Conservation (phyloP, 2,329 filamentous ascomycete species). For the Bimuria novae-zelandiae region DNA sequence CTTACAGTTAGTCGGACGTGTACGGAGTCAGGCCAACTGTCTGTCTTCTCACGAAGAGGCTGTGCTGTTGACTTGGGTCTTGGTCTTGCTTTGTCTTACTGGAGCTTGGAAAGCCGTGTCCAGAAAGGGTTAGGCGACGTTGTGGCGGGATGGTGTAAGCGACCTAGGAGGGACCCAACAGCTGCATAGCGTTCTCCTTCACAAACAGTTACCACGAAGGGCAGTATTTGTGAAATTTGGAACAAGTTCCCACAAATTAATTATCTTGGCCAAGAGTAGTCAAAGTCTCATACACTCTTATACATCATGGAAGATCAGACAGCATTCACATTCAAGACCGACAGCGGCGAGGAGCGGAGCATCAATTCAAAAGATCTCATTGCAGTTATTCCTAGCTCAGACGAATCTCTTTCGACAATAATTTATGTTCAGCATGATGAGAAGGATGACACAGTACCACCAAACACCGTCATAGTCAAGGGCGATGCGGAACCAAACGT, state of each 20-base stretch:
- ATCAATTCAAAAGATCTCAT: conserved; percentile 19
- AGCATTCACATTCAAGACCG: conserved; percentile 15
- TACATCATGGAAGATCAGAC: conserved; percentile 10
- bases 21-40: too few relatives aligned
- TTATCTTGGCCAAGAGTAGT: too few relatives aligned
- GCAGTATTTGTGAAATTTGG: background rate
- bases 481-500: conserved; percentile 19
- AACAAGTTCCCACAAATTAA: too few relatives aligned
- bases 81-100: conserved; percentile 1
- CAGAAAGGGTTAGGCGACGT: background rate
- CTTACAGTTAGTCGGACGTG: background rate
- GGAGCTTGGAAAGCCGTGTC: background rate
- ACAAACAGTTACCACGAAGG: background rate
- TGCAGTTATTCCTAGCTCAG: conserved; percentile 11
- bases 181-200: conserved; percentile 2
- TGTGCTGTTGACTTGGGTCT: background rate
- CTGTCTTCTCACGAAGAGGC: too few relatives aligned
- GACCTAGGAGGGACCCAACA: too few relatives aligned
- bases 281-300: background rate
- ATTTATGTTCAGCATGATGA: conserved; percentile 18
- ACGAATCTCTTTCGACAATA: conserved; percentile 14
- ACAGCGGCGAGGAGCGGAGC: conserved; percentile 12
- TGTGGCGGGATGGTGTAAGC: conserved; percentile 1
- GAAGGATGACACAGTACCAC: conserved; percentile 16
- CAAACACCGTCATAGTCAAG: conserved; percentile 23